phyloP scores from a whole-genome alignment of 2,329 filamentous ascomycete genomes.

The Alternaria arbusti region DNA sequence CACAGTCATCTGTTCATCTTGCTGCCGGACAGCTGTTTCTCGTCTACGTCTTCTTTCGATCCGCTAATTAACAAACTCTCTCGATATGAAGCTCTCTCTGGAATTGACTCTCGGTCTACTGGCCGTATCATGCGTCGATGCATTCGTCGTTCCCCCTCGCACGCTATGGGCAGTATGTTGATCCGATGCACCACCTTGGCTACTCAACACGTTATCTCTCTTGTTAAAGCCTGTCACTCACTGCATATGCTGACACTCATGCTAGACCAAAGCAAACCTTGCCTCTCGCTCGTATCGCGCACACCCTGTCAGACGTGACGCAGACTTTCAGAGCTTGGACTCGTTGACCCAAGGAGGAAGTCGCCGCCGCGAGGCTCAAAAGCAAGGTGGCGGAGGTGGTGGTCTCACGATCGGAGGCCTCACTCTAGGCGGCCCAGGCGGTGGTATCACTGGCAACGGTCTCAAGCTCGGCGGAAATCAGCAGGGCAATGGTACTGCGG shows the following conservation, averaged over 20 bases:
- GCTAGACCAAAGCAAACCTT: conserved; percentile 15
- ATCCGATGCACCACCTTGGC: background rate
- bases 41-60: background rate
- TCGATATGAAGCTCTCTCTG: conserved; percentile 34
- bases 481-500: conserved; percentile 13
- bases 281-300: conserved; percentile 20
- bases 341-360: background rate
- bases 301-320: conserved; percentile 14
- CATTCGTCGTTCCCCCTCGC: conserved; percentile 23
- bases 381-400: conserved; percentile 17
- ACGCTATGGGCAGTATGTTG: conserved; percentile 31
- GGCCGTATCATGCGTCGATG: conserved; percentile 29
- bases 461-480: conserved; percentile 26
- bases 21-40: conserved; percentile 25
- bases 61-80: background rate
- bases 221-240: background rate
- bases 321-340: background rate
- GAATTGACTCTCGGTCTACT: conserved; percentile 26
- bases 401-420: conserved; percentile 37
- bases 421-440: conserved; percentile 38
- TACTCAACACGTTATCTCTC: background rate
- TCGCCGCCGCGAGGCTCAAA: conserved; percentile 12
- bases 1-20: background rate
- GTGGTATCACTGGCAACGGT: conserved; percentile 34
- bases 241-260: background rate